Conservation (phyloP, 371 early-diverging fungal species). For the Rhizopus stolonifer region DNA sequence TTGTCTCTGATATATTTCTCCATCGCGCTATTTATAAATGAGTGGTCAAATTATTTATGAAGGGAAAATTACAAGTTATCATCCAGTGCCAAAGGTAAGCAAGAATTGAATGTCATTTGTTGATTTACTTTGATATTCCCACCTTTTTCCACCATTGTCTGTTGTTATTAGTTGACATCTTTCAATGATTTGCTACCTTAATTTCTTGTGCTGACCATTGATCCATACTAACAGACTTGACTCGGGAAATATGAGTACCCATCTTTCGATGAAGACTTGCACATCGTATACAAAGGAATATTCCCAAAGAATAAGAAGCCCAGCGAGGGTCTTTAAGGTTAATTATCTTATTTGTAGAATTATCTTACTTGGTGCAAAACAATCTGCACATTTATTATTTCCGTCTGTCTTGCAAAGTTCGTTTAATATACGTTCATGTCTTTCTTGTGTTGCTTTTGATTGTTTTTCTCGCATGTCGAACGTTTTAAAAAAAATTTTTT, state of each 20-base stretch:
- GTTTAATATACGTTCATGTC: slow-evolving; percentile 62
- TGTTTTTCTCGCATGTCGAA: slow-evolving; percentile 39
- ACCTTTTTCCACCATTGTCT: slow-evolving; percentile 26
- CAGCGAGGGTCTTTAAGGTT: slow-evolving; percentile 82
- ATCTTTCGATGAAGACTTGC: slow-evolving; percentile 90
- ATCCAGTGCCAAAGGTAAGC: slow-evolving; percentile 61
- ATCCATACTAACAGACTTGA: slow-evolving; percentile 91
- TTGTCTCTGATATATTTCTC: slow-evolving; percentile 91
- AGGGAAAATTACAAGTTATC: slow-evolving; percentile 55
- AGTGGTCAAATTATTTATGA: not conserved
- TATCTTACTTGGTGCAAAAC: slow-evolving; percentile 67
- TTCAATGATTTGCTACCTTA: slow-evolving; percentile 50
- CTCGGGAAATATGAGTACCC: slow-evolving; percentile 93
- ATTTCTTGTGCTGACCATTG: slow-evolving; percentile 94
- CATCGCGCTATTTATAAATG: slow-evolving; percentile 61
- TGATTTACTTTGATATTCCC: slow-evolving; percentile 87
- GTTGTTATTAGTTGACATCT: not conserved
- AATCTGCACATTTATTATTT: slow-evolving; percentile 83
- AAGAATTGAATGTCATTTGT: slow-evolving; percentile 66
- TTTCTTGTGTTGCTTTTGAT: slow-evolving; percentile 43
- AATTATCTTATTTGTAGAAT: not conserved
- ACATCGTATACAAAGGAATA: slow-evolving; percentile 95
- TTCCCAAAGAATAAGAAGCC: slow-evolving; percentile 93
- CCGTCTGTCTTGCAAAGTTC: slow-evolving; percentile 73
- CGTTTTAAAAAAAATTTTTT: not conserved